These are phyloP conservation scores for Massariosphaeria phaeospora DNA, from an alignment of 495 filamentous ascomycete genomes.

Conservation along the genomic window DNA sequence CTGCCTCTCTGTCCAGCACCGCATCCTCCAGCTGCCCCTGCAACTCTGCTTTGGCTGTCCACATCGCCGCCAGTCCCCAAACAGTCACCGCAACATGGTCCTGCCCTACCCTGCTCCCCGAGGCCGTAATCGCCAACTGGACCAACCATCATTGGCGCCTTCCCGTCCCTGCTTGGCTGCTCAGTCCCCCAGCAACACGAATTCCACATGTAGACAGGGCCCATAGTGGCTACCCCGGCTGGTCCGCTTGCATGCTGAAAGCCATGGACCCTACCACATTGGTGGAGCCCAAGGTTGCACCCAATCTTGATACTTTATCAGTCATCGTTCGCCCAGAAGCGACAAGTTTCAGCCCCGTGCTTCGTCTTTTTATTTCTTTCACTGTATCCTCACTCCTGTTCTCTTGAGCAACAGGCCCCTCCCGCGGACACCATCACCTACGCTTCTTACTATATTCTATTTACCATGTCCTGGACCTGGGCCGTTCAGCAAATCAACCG, in stretches of 20 bases:
- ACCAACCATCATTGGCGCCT: constrained; percentile 1
- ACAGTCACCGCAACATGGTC: background rate
- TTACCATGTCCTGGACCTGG: constrained; percentile 20
- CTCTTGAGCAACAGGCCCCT: background rate
- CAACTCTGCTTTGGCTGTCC: background rate
- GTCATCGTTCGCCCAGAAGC: background rate
- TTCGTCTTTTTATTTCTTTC: background rate
- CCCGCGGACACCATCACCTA: background rate
- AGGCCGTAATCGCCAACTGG: background rate
- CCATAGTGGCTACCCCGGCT: too few relatives aligned
- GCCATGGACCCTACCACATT: background rate
- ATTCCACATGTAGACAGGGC: too few relatives aligned
- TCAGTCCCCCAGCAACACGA: background rate
- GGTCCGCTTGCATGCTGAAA: background rate
- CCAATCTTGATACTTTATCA: background rate
- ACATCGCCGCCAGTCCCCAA: background rate
- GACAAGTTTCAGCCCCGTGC: background rate
- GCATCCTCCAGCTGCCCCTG: background rate
- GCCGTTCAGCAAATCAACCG: constrained; percentile 14
- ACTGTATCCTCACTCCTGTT: background rate
- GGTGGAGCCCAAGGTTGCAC: background rate
- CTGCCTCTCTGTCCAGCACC: too few relatives aligned
- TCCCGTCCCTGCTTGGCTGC: background rate
- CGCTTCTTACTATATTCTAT: background rate
- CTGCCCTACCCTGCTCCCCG: background rate